Base-by-base conservation (phyloP, 495 filamentous ascomycete species). In the Daldinia grandis region DNA sequence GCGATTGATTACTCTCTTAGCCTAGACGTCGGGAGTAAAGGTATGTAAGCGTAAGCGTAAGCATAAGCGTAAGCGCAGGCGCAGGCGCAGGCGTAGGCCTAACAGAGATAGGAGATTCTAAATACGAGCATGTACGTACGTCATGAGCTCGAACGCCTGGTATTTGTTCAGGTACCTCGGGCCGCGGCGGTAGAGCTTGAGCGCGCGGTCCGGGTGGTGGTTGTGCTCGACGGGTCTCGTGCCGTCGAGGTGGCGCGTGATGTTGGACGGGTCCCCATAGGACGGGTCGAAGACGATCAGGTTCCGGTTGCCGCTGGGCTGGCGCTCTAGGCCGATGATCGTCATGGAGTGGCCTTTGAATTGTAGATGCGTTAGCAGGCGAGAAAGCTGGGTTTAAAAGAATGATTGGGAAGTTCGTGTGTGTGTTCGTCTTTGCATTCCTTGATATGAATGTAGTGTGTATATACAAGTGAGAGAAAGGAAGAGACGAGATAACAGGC, bases 271-370 rank as follows among this genome's bases (percentile, higher is more conserved):
- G 35, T 93, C 91, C 54, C 88, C 87, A 76, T 92, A 95, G 81
- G 91, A 91, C 1, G 95, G 93, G 78, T 98, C 95, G 72, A 97
- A 97, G 19, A 97, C 91, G 3, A 99, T 79, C 8, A 99, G 79
- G 68, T 92, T 91, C 55, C 86, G 84, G 31, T 79, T 78, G 31
- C 93, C 93, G 64, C 90, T 85, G 33, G 77, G 82, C 8, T 84
- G 85, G 27, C 85, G 83, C 74, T 98, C 94, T 38, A 97, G 85
- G 0, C 95, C 95, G 58, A 99, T 83, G 44, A 98, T 94, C 1
- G 94, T 98, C 81, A 97, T 84, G 4, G 94, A 97, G 74, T 99
- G 95, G 5, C 94, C 94, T 88, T 65, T 7, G 33, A 19, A 12
- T 28, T 38, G 17, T 15, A 35, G 19, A 10, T 27, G 31, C 51